Evolutionary conservation across 108 stramenopile species (phyloP), one percentile per base, ranked within the genome.

Genomic region (Fistulifera pelliculosa): DNA sequence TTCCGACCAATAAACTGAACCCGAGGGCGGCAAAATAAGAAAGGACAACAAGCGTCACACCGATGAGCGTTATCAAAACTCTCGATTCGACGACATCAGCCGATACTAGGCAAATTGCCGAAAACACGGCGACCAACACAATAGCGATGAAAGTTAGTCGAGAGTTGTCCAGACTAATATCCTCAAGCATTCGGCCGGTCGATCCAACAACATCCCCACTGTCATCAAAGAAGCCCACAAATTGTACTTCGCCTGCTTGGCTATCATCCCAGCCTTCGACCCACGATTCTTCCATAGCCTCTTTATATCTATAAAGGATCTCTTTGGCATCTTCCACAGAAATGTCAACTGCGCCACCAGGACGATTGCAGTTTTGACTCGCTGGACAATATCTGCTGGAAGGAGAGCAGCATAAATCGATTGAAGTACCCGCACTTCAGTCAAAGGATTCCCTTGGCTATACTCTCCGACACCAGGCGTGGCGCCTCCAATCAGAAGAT

Each of bases 291-390:
- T 66, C 68, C 40, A 75, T 58, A 14, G 24, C 42, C 39, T 70
- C 49, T 60, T 75, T 75, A 60, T 42, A 69, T 11, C n/a, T 11
- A 19, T 59, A 47, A 14, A 75, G 59, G 42, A 75, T 58, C 15
- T 69, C 68, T 54, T 66, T 49, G 1, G 74, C 74, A 44, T 75
- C 68, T n/a, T 61, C 66, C 17, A 23, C 44, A 11, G 68, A 50
- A 13, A 75, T 69, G 27, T 69, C 55, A n/a, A 66, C 38, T 8
- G 57, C 40, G 12, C 68, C 68, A 31, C 54, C 58, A 12, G 65
- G 68, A 22, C 65, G 59, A 42, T 75, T 69, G 55, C 74, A 73
- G 41, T 73, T 66, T 43, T 59, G 1, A 75, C 74, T 19, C 68
- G 58, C 10, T 75, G n/a, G 15, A 66, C 64, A 27, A 75, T 70